These are phyloP conservation scores for Zymoseptoria crescenta DNA, from an alignment of 2,329 filamentous ascomycete genomes.

Conservation along the genomic window DNA sequence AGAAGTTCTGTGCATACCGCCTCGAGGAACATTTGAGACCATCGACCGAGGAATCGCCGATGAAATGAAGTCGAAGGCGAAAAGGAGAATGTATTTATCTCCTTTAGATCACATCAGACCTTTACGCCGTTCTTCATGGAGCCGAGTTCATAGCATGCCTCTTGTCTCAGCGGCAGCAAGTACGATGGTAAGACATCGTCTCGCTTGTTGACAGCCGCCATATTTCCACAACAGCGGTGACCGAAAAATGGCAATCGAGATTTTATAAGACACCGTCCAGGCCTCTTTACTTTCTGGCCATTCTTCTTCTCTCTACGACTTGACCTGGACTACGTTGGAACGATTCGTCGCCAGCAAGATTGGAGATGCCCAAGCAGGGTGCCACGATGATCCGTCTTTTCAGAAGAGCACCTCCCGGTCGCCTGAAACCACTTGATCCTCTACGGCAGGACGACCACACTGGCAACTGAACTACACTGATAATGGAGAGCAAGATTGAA, in stretches of 20 bases:
- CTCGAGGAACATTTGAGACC: no score
- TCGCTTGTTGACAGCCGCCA: neutral
- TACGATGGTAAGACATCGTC: neutral
- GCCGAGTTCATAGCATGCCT: neutral
- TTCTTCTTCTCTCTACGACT: neutral
- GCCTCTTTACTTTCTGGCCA: neutral
- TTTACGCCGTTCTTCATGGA: no score
- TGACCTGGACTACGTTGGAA: neutral
- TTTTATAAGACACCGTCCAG: neutral
- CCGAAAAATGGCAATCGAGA: neutral
- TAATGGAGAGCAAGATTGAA: neutral
- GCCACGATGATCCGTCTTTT: no score
- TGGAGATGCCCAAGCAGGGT: neutral
- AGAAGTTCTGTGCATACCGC: no score
- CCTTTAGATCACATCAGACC: no score
- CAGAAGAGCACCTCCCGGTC: no score
- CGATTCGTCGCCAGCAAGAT: neutral
- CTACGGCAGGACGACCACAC: neutral
- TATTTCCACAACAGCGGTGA: neutral
- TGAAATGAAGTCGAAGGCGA: no score
- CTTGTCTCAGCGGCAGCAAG: neutral
- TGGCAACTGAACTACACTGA: neutral
- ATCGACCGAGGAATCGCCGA: no score
- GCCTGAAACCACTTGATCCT: neutral
- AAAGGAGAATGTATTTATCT: no score